Evolutionary conservation across 768 basidiomycete genomes (phyloP), one percentile per base, ranked within the genome.

Genomic region (Agrocybe praecox): DNA sequence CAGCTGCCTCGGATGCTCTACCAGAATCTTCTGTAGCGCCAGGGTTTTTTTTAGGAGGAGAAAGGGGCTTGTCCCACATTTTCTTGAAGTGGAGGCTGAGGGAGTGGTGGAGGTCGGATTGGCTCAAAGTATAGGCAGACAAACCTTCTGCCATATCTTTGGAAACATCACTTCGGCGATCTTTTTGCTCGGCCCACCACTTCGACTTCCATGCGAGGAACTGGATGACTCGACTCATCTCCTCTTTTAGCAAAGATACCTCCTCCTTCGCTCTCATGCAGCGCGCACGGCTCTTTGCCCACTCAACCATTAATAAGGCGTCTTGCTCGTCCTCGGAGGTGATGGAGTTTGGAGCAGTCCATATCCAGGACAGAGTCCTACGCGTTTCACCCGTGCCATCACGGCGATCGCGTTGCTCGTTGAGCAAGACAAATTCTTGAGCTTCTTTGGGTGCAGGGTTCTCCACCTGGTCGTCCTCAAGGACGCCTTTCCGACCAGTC

Each of bases 401-500:
- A 12, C 36, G 36, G 26, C 26, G 26, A 29, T 29, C 26, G 9
- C 26, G 26, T 9, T 29, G 5, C 26, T 29, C 26, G 26, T 29
- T 29, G 5, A 29, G 26, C 26, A 29, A 29, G 5, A 29, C 26
- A 5, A 29, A 9, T 9, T 29, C 26, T 5, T 9, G 9, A 29
- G 4, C 26, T 29, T 4, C 5, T 29, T 29, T 9, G 9, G 4
- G 5, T 9, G 9, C 4, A 29, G 26, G 26, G 4, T 4, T 29
- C 9, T 29, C 5, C 26, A 29, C 26, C 3, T 40, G 36, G 14
- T 23, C 51, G 46, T 64, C 62, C 22, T 67, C 65, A 7, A 64
- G 59, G 0, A 62, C 66, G 2, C 15, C 74, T 60, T 17, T 61
- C 59, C 18, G 58, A 1, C 50, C 54, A 1, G 12, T 18, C n/a